Evolutionary conservation across 129 eudicot genomes (phyloP), one percentile per base, ranked within the genome.

Genomic region (Centrapalus pauciflorus): DNA sequence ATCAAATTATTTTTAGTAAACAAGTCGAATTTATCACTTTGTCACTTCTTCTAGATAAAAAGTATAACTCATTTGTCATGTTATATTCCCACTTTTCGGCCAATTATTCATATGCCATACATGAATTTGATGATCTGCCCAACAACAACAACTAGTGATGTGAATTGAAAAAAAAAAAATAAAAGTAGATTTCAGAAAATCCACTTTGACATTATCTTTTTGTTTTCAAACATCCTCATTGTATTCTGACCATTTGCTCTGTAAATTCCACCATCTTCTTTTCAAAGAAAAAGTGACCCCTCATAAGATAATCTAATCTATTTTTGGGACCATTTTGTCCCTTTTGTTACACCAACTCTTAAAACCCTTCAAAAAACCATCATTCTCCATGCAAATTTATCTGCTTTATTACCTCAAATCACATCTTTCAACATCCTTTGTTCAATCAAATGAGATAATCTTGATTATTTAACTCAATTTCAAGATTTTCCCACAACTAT

Each of bases 381-480:
- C 79, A 75, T 75, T 75, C 79, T 66, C 71, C 79, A 75, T 75
- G 79, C 79, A 75, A 75, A 75, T 37, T 23, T 45, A 56, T 25
- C 61, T 56, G 30, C 79, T 74, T 74, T 74, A 19, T 63, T 38
- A 75, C 45, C 78, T 54, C 65, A 65, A 64, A 65, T 55, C 66
- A 56, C 67, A 74, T 57, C 35, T 56, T 34, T 55, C 67, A 74
- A 66, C 67, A 54, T 61, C 34, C 28, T 60, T 19, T 52, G 45
- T 26, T 74, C 73, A 74, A 66, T 74, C 73, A 65, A 11, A 65
- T 34, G 62, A 30, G 25, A 74, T 32, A 61, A 67, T 46, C 73
- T 46, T 66, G 74, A 66, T 66, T 48, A 34, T 56, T 49, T 52
- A 69, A 73, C 59, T n/a, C 16, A 43, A 45, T 4, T 75, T 19